Evolutionary conservation across 108 stramenopile genomes (phyloP), one percentile per base, ranked within the genome.

Genomic region (Cyclostephanos tholiformis): DNA sequence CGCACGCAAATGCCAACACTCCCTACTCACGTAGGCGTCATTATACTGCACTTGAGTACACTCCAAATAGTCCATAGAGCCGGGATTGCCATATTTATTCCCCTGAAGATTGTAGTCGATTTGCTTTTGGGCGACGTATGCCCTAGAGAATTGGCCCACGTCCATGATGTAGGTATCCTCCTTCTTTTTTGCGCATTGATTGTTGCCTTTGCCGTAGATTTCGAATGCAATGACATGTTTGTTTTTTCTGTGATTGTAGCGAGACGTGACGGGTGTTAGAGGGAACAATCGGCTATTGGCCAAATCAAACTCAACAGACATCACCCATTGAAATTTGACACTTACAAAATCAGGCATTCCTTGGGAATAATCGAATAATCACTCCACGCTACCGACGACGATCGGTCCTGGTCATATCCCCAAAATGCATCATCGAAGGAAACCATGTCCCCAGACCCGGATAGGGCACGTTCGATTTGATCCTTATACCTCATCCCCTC

Each of bases 331-430:
- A 29, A 26, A 57, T 26, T 12, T 12, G 27, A 57, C 3, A 76
- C 82, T 83, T 46, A 83, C 82, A 63, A 38, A 38, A 65, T n/a
- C 46, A 83, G 52, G 44, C 82, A 83, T 63, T 67, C 57, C 59
- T 53, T 69, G 19, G 82, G 73, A 20, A 35, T 30, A 10, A 83
- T 50, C 48, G 51, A 49, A 58, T 79, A 79, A 51, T 79, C 72
- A 32, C 32, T 65, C 72, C 73, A 83, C 39, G 60, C 32, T 36
- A 65, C 72, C 23, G 69, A 41, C 30, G 27, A 19, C 12, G 53
- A 38, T 22, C 22, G 63, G 19, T 70, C 75, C 39, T 62, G 46
- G 23, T 70, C 77, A 13, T 55, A 77, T 4, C 46, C 48, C 76
- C 75, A 82, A 26, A 72, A 72, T 36, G 77, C 77, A 60, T 76